A percentile compares a stretch with the other conserved stretches of the same genome.
These are phyloP conservation scores for Ogataea paraovalis DNA, from an alignment of 805 yeast genomes.

Conservation along the genomic window DNA sequence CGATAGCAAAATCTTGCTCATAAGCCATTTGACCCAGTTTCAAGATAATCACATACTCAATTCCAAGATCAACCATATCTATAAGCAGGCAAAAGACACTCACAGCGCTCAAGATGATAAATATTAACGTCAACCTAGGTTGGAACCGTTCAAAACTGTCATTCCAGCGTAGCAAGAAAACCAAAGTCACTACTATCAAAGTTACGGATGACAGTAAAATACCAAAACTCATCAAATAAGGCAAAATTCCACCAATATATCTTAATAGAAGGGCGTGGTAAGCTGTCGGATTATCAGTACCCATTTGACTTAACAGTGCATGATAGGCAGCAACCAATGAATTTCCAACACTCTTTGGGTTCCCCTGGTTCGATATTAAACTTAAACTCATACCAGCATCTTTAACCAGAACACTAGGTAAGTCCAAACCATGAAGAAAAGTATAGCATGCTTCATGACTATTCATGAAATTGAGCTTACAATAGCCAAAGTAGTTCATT, in stretches of 20 bases:
- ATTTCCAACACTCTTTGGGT: conserved; percentile 37
- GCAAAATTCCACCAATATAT: conserved; percentile 14
- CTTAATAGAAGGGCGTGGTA: conserved; percentile 15
- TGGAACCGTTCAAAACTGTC: conserved; percentile 8
- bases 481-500: conserved; percentile 46
- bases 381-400: conserved; percentile 50
- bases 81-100: conserved; percentile 9
- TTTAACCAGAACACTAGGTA: conserved; percentile 42
- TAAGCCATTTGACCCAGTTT: conserved; percentile 14
- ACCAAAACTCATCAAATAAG: conserved; percentile 7
- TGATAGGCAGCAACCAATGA: conserved; percentile 40
- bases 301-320: conserved; percentile 28
- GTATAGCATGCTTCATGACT: conserved; percentile 29
- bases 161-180: conserved; percentile 14
- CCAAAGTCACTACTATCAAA: conserved; percentile 14
- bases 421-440: conserved; percentile 41
- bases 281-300: conserved; percentile 16
- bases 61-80: conserved; percentile 9
- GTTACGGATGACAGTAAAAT: conserved; percentile 10
- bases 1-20: conserved; percentile 16
- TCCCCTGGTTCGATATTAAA: conserved; percentile 36
- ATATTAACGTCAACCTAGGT: conserved; percentile 2
- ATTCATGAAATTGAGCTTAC: conserved; percentile 33
- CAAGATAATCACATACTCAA: conserved; percentile 14
- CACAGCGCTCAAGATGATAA: conserved; percentile 7